Percentiles rank a stretch among this genome's conserved stretches.
Conservation (phyloP, 768 basidiomycete species). For the Pluteus cervinus region DNA sequence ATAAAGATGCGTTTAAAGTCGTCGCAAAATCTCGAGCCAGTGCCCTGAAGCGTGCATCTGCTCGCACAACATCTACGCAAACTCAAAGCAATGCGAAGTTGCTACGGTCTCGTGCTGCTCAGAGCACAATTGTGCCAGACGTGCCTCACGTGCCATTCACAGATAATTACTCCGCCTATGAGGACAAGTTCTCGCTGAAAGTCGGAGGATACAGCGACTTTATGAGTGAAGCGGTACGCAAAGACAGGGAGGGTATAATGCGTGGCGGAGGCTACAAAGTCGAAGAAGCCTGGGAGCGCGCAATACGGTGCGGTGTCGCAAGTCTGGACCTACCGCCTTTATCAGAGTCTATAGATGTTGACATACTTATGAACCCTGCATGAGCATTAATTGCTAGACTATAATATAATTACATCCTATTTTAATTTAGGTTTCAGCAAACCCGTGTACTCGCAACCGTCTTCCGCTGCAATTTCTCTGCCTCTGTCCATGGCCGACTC, state of each 20-base stretch:
- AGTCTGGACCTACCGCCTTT: conserved; percentile 61
- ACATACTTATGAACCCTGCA: too few relatives aligned
- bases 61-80: conserved; percentile 41
- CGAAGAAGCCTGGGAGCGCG: conserved; percentile 84
- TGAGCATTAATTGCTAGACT: too few relatives aligned
- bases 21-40: conserved; percentile 65
- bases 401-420: too few relatives aligned
- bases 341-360: too few relatives aligned
- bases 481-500: conserved; percentile 49
- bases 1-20: conserved; percentile 62
- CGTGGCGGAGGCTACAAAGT: conserved; percentile 77
- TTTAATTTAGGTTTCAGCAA: conserved; percentile 18
- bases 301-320: conserved; percentile 66
- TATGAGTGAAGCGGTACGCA: conserved; percentile 68
- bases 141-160: conserved; percentile 75
- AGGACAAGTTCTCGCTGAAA: conserved; percentile 55
- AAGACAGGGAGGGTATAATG: conserved; percentile 75
- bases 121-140: conserved; percentile 65
- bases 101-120: conserved; percentile 58
- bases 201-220: conserved; percentile 63
- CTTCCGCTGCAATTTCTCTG: conserved; percentile 42
- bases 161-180: conserved; percentile 72
- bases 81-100: conserved; percentile 43
- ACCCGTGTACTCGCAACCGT: conserved; percentile 46
- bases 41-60: conserved; percentile 54